Evolutionary conservation across 768 basidiomycete species (phyloP).

Genomic region (Tulasnella sp.): DNA sequence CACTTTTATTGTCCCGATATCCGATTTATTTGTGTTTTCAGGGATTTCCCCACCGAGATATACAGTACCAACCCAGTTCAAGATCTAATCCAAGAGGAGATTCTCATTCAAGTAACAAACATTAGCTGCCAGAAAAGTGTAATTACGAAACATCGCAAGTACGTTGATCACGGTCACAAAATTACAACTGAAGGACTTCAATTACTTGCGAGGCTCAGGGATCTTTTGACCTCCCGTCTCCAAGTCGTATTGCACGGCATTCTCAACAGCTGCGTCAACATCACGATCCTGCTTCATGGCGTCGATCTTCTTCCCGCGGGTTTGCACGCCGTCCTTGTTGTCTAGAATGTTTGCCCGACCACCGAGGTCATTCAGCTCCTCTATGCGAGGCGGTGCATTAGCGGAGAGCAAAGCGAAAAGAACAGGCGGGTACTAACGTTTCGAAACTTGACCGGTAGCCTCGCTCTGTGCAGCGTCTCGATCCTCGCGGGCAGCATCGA

Average conservation of each 20-base stretch:
- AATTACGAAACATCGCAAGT: too few species aligned
- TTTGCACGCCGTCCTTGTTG: neutral
- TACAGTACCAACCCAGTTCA: too few species aligned
- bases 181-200: neutral
- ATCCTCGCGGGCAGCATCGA: conserved; percentile 9
- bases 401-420: neutral
- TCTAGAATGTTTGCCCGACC: conserved; percentile 13
- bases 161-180: too few species aligned
- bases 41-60: too few species aligned
- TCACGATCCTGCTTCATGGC: conserved; percentile 14
- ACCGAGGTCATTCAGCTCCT: conserved; percentile 7
- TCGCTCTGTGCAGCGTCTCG: conserved; percentile 12
- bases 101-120: too few species aligned
- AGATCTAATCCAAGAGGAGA: too few species aligned
- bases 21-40: too few species aligned
- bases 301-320: conserved; percentile 5
- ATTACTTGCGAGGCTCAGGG: neutral
- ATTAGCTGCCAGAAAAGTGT: too few species aligned
- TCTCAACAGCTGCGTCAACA: neutral
- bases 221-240: conserved; percentile 12
- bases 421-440: neutral
- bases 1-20: too few species aligned
- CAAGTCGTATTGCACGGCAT: neutral
- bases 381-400: neutral
- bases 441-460: neutral